phyloP scores from a whole-genome alignment of 2,329 filamentous ascomycete genomes.

The Aspergillus tamarii region DNA sequence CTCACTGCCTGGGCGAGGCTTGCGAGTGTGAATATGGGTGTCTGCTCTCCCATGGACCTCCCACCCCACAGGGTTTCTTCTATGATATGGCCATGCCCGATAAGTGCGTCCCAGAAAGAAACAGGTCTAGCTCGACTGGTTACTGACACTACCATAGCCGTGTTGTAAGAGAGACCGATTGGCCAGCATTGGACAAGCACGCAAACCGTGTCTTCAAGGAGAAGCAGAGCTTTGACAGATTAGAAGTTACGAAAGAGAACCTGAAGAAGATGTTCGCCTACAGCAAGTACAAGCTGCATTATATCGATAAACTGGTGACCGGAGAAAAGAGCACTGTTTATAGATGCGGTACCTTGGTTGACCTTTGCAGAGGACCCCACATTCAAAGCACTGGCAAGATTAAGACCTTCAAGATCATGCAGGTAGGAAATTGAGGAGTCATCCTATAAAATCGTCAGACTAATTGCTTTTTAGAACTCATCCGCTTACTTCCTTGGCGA shows the following conservation, averaged over 20 bases:
- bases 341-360: constrained; percentile 88
- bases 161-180: constrained; percentile 74
- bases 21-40: constrained; percentile 89
- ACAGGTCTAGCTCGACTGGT: constrained; percentile 16
- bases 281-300: constrained; percentile 98
- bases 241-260: constrained; percentile 87
- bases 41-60: constrained; percentile 90
- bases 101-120: constrained; percentile 45
- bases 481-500: constrained; percentile 93
- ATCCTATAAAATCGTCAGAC: background rate
- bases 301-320: constrained; percentile 93
- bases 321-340: constrained; percentile 93
- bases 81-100: constrained; percentile 91
- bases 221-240: constrained; percentile 90
- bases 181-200: constrained; percentile 80
- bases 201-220: constrained; percentile 89
- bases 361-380: constrained; percentile 93
- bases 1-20: constrained; percentile 94
- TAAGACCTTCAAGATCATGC: constrained; percentile 93
- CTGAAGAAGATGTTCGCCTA: constrained; percentile 95
- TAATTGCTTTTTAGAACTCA: constrained; percentile 58
- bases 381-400: constrained; percentile 91
- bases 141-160: constrained; percentile 42
- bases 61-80: constrained; percentile 90
- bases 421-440: constrained; percentile 49